phyloP scores from a whole-genome alignment of 2,329 filamentous ascomycete species.

The Colletotrichum tanaceti region DNA sequence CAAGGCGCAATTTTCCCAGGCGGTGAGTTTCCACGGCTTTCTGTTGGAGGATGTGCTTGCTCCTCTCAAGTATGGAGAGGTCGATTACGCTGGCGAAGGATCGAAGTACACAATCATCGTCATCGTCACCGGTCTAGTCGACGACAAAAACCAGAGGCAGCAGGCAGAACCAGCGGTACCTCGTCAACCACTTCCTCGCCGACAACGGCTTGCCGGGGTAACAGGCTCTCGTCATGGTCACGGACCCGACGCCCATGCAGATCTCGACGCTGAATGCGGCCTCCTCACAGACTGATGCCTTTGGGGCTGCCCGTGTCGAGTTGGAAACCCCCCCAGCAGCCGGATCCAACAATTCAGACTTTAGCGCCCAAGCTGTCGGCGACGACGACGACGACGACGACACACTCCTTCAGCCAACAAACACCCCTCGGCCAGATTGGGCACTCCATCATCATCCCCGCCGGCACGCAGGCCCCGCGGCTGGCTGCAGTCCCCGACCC shows the following conservation, averaged over 20 bases:
- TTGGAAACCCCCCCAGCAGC: conserved; percentile 11
- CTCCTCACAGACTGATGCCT: conserved; percentile 44
- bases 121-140: conserved; percentile 51
- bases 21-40: conserved; percentile 45
- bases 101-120: conserved; percentile 54
- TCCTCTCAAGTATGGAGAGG: background rate
- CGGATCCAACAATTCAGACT: conserved; percentile 33
- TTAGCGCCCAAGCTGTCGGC: conserved; percentile 41
- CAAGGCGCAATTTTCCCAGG: conserved; percentile 51
- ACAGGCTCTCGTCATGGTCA: conserved; percentile 54
- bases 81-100: background rate
- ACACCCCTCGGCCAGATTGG: conserved; percentile 51
- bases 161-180: conserved; percentile 50
- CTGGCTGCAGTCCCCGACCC: conserved; percentile 52
- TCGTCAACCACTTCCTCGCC: conserved; percentile 54
- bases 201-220: conserved; percentile 51
- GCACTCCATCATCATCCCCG: conserved; percentile 51
- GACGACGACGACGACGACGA: conserved; percentile 22
- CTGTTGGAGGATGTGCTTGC: background rate
- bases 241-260: conserved; percentile 51
- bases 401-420: conserved; percentile 44
- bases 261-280: conserved; percentile 44
- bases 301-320: conserved; percentile 29
- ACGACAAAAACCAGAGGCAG: conserved; percentile 47
- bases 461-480: conserved; percentile 47